Evolutionary conservation across 768 basidiomycete genomes (phyloP), one percentile per base, ranked within the genome.

Genomic region (Rhodotorula graminis): DNA sequence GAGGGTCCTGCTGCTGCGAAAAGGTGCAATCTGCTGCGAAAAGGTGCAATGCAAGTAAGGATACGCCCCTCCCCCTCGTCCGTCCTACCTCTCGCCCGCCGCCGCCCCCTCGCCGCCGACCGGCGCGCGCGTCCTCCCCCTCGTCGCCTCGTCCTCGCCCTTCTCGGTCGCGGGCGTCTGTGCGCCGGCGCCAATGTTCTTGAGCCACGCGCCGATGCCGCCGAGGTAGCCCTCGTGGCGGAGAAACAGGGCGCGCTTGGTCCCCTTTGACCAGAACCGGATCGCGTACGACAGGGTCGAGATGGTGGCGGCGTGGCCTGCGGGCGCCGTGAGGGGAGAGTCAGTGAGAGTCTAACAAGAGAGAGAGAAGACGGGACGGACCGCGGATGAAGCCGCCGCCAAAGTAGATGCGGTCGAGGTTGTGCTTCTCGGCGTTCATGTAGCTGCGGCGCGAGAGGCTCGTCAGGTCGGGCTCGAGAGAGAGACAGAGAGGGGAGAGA

Each of bases 391-490:
- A 99, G 82, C 92, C 97, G 6, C 96, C 96, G 37, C 96, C 94
- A 85, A 98, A 99, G 84, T 97, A 99, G 76, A 99, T 98, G 80
- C 92, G 87, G 78, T 96, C 92, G 71, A 99, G 81, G 77, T 91
- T 89, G 81, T 98, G 96, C 84, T 98, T 98, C 81, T 98, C 96
- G 67, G 96, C 96, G 80, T 99, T 98, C 96, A 99, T 98, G 82
- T 93, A 97, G 60, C 92, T 95, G 80, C 46, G 47, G 16, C 27
- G 53, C 8, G 15, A 7, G 3, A n/a, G 15, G 53, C 1, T 15
- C 9, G 12, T 16, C 27, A n/a, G n/a, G n/a, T 9, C 53, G 12
- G 5, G 15, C 1, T 16, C 7, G n/a, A 27, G 8, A 9, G 12
- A 29, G 14, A 42, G 31, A 3, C 1, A 33, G 25, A 31, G 40